Conservation (phyloP, 495 filamentous ascomycete genomes). For the Aspergillus leporis region DNA sequence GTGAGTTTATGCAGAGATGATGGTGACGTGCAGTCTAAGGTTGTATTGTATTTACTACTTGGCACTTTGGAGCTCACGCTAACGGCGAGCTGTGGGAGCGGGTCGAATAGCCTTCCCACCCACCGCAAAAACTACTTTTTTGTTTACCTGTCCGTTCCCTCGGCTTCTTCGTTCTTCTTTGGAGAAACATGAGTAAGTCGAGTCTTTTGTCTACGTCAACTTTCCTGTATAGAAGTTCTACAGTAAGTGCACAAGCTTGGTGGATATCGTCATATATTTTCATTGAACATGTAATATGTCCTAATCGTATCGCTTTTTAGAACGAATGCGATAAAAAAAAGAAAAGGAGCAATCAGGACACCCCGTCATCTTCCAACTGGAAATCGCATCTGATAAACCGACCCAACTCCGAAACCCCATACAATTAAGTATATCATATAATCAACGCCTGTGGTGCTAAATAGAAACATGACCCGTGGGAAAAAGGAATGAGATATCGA, state of each 20-base stretch:
- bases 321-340: not conserved
- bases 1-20: not conserved
- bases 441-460: constrained; percentile 25
- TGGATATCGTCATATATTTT: constrained; percentile 3
- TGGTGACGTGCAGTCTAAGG: not conserved
- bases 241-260: not conserved
- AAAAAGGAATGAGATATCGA: constrained; percentile 12
- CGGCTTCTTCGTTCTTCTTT: not conserved
- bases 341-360: not conserved
- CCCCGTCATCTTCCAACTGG: not conserved
- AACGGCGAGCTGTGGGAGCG: not conserved
- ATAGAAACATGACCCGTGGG: constrained; percentile 11
- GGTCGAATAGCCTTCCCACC: not conserved
- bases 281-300: not conserved
- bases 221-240: not conserved
- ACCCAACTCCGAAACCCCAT: constrained; percentile 2
- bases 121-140: not conserved
- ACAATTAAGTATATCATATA: constrained; percentile 3
- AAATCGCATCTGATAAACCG: not conserved
- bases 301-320: not conserved
- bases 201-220: not conserved
- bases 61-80: not conserved
- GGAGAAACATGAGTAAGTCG: not conserved
- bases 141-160: not conserved
- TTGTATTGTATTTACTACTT: not conserved